Conservation (phyloP, 106 monocot genomes). For the Dioscorea alata region DNA sequence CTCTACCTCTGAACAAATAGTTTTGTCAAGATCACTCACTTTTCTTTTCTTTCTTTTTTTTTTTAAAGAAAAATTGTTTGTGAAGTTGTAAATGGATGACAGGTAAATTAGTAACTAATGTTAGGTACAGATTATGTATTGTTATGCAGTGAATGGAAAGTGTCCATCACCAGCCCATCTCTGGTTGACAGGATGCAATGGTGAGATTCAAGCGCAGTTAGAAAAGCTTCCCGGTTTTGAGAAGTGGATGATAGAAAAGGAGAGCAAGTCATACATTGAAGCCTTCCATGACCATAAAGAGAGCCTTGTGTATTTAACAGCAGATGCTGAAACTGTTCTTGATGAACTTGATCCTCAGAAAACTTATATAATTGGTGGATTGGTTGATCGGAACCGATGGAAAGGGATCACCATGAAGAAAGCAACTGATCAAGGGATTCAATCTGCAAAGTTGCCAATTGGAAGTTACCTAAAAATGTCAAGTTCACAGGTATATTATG, state of each 20-base stretch:
- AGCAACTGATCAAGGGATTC: slow-evolving; percentile 82
- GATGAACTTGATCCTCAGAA: slow-evolving; percentile 67
- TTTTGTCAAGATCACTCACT: neutral
- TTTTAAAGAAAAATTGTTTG: neutral
- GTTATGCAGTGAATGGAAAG: slow-evolving; percentile 91
- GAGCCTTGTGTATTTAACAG: slow-evolving; percentile 86
- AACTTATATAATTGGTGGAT: slow-evolving; percentile 86
- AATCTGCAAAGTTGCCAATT: slow-evolving; percentile 83
- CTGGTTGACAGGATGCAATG: slow-evolving; percentile 83
- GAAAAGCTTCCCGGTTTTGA: slow-evolving; percentile 71
- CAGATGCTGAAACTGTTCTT: slow-evolving; percentile 75
- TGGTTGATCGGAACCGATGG: slow-evolving; percentile 93
- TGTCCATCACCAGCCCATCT: slow-evolving; percentile 73
- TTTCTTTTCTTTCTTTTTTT: neutral
- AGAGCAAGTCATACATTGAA: slow-evolving; percentile 75
- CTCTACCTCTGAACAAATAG: neutral
- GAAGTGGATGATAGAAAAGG: slow-evolving; percentile 89
- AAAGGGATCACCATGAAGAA: slow-evolving; percentile 95
- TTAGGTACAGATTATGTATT: slow-evolving; percentile 86
- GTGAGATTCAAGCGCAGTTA: slow-evolving; percentile 65
- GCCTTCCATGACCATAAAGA: slow-evolving; percentile 68
- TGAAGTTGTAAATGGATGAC: neutral
- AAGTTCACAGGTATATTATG: slow-evolving; percentile 75
- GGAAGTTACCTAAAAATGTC: slow-evolving; percentile 77
- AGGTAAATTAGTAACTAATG: slow-evolving; percentile 18